phyloP scores from a whole-genome alignment of 2,329 filamentous ascomycete species.

The Diplodia corticola region DNA sequence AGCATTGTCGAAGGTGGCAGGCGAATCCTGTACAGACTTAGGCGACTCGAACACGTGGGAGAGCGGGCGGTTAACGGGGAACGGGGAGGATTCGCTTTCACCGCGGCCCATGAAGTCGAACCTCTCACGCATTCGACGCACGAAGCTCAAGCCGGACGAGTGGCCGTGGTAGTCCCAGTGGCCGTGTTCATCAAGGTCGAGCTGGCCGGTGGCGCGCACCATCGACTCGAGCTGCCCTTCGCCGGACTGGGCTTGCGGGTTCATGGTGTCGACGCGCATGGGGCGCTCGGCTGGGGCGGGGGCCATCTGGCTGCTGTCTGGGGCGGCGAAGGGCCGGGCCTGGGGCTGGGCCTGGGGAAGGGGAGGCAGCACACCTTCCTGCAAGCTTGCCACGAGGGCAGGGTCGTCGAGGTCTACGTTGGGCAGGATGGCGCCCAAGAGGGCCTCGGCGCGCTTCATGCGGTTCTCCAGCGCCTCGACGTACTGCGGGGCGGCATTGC shows the following conservation, averaged over 20 bases:
- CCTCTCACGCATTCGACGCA: constrained; percentile 82
- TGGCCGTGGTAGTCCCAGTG: constrained; percentile 95
- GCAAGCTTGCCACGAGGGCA: constrained; percentile 72
- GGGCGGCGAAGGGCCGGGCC: constrained; percentile 10
- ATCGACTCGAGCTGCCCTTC: constrained; percentile 76
- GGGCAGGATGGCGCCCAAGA: constrained; percentile 77
- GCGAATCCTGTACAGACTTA: constrained; percentile 63
- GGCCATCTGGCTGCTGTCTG: not conserved
- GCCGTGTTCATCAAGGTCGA: constrained; percentile 88
- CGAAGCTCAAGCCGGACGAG: constrained; percentile 87
- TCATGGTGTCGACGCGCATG: constrained; percentile 14
- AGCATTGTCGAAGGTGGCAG: constrained; percentile 48
- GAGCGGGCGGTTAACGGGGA: constrained; percentile 56
- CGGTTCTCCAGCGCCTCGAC: constrained; percentile 85
- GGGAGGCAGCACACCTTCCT: constrained; percentile 61
- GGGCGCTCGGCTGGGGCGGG: not conserved
- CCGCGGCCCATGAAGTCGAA: constrained; percentile 75
- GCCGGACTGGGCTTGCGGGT: constrained; percentile 26
- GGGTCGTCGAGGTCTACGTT: constrained; percentile 84
- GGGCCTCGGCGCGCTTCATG: constrained; percentile 76
- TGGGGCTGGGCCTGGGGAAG: constrained; percentile 29
- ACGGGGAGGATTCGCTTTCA: constrained; percentile 58
- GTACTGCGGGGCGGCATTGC: constrained; percentile 90
- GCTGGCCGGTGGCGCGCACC: constrained; percentile 87
- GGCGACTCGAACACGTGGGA: constrained; percentile 69